phyloP scores from a whole-genome alignment of 805 yeast species.

The Myxozyma udenii region DNA sequence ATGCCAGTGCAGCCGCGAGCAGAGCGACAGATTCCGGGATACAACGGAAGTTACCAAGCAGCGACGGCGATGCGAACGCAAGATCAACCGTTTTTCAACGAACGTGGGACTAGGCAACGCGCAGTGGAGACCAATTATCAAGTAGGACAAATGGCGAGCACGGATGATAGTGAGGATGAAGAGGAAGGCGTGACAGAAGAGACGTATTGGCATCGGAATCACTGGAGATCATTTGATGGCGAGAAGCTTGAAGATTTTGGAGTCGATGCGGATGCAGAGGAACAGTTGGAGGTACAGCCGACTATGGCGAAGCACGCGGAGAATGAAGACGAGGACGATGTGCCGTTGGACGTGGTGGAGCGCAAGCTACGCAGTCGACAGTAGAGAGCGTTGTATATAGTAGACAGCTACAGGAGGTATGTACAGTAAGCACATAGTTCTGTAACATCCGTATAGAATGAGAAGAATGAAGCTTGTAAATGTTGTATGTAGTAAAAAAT shows the following conservation, averaged over 20 bases:
- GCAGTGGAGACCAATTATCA: neutral
- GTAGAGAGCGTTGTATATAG: too few relatives aligned
- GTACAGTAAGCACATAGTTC: too few relatives aligned
- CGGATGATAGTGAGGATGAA: neutral
- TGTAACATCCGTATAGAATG: too few relatives aligned
- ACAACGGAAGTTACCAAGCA: too few relatives aligned
- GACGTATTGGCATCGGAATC: conserved; percentile 39
- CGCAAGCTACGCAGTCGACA: too few relatives aligned
- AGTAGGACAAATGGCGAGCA: neutral
- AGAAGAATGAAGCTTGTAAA: too few relatives aligned
- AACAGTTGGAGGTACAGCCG: neutral
- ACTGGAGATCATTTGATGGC: conserved; percentile 50
- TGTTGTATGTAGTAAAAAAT: too few relatives aligned
- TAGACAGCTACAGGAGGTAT: neutral
- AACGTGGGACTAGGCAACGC: neutral
- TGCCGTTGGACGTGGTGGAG: conserved; percentile 4
- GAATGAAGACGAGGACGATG: neutral
- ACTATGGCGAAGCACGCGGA: neutral
- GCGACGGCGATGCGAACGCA: neutral
- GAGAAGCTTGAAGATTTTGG: conserved; percentile 82
- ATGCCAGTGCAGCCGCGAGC: neutral
- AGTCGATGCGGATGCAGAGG: conserved; percentile 69
- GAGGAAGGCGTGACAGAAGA: conserved; percentile 30
- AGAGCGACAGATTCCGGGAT: neutral
- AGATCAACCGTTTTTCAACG: conserved; percentile 6